phyloP scores from a whole-genome alignment of 1,284 basidiomycete genomes.

The Thecaphora thlaspeos region DNA sequence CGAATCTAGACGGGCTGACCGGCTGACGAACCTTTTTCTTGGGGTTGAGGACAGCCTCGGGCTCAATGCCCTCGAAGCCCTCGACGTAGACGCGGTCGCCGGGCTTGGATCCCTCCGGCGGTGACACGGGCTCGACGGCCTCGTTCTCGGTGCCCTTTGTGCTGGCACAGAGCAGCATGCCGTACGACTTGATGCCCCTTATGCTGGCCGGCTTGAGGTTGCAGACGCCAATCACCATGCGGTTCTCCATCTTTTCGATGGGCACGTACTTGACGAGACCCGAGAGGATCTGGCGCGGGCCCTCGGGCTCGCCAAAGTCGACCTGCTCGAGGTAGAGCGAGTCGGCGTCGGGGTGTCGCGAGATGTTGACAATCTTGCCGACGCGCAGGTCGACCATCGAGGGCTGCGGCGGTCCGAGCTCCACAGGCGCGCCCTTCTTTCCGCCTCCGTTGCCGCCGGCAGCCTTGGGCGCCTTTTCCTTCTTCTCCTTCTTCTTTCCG shows the following conservation, averaged over 20 bases:
- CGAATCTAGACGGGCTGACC: background rate
- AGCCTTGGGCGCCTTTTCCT: constrained; percentile 47
- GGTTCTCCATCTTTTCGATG: constrained; percentile 55
- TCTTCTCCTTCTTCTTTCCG: constrained; percentile 42
- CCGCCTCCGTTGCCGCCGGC: constrained; percentile 32
- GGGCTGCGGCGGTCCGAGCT: constrained; percentile 41
- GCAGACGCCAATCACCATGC: constrained; percentile 55
- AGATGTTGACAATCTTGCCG: constrained; percentile 53
- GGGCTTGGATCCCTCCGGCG: constrained; percentile 46
- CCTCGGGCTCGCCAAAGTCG: constrained; percentile 57
- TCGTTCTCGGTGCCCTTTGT: constrained; percentile 53
- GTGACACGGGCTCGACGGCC: constrained; percentile 53
- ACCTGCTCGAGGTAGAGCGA: constrained; percentile 55
- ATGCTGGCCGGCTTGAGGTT: constrained; percentile 56
- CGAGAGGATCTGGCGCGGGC: constrained; percentile 53
- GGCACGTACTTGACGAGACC: constrained; percentile 56
- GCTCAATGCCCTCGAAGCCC: constrained; percentile 52
- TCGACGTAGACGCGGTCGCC: constrained; percentile 55
- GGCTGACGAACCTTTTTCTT: constrained; percentile 52
- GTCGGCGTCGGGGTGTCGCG: constrained; percentile 56
- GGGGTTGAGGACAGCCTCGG: constrained; percentile 54
- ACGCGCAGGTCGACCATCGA: constrained; percentile 55
- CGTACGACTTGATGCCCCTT: constrained; percentile 58
- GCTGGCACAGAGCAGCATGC: constrained; percentile 55
- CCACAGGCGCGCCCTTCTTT: constrained; percentile 38